These are phyloP conservation scores for Alloteropsis semialata DNA, from an alignment of 176 grass and related monocot species.

Conservation along the genomic window DNA sequence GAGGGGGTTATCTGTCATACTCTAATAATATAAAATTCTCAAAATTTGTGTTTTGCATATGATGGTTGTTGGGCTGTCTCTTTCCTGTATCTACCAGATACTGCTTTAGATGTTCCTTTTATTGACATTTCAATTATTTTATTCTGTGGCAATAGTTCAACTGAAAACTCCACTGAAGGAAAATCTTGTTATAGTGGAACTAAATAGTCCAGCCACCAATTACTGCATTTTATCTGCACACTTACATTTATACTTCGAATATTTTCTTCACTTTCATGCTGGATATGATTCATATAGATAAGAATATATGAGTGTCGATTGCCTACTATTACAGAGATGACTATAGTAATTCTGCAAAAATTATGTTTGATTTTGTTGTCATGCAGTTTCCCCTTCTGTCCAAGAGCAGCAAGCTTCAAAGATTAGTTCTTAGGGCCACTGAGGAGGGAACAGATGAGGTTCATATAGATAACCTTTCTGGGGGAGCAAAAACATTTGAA, in stretches of 20 bases:
- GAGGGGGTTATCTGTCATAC: background rate
- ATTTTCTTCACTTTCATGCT: background rate
- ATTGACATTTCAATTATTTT: background rate
- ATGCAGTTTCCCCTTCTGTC: constrained; percentile 94
- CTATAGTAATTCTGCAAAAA: background rate
- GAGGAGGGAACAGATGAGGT: constrained; percentile 66
- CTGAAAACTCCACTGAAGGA: background rate
- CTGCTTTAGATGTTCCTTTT: constrained; percentile 12
- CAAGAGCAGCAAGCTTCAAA: constrained; percentile 83
- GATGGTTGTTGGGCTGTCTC: constrained; percentile 22
- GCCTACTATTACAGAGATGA: background rate
- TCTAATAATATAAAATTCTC: background rate
- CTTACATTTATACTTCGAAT: background rate
- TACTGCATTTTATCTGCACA: background rate
- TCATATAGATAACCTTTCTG: constrained; percentile 61
- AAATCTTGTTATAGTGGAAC: background rate
- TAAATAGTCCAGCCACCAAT: background rate
- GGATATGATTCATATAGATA: constrained; percentile 5
- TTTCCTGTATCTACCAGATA: constrained; percentile 25
- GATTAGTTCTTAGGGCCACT: constrained; percentile 57
- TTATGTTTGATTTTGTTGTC: constrained; percentile 10
- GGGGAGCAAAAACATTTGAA: constrained; percentile 82
- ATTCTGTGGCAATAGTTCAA: background rate
- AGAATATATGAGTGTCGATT: background rate
- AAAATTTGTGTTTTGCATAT: constrained; percentile 22